Conservation (phyloP, 148 eudicot species). For the Silene latifolia region DNA sequence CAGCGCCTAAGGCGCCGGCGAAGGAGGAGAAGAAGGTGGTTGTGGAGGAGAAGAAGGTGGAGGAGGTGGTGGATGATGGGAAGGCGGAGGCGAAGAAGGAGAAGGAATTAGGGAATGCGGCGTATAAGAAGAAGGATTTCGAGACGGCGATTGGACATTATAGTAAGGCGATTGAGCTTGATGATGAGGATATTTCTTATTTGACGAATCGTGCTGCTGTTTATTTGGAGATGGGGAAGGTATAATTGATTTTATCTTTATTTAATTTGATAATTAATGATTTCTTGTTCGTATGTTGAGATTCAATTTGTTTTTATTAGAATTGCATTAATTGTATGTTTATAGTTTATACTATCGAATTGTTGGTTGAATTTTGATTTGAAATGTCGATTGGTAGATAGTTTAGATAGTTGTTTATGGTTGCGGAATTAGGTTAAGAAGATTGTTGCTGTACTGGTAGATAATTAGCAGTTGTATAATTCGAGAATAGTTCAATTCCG, state of each 20-base stretch:
- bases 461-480: too few relatives aligned
- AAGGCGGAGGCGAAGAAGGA: constrained; percentile 67
- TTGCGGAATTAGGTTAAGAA: too few relatives aligned
- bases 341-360: not conserved
- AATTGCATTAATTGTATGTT: not conserved
- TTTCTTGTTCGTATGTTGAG: too few relatives aligned
- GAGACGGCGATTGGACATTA: constrained; percentile 70
- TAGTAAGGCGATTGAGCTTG: constrained; percentile 62
- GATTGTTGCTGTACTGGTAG: too few relatives aligned
- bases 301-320: not conserved
- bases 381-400: not conserved
- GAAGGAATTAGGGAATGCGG: constrained; percentile 91
- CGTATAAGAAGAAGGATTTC: constrained; percentile 93
- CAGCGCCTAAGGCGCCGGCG: constrained; percentile 25
- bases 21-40: constrained; percentile 57
- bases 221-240: constrained; percentile 93
- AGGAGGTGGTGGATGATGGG: constrained; percentile 49
- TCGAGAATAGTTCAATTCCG: too few relatives aligned
- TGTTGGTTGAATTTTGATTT: not conserved
- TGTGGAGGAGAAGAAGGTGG: constrained; percentile 54
- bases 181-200: constrained; percentile 86
- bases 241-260: constrained; percentile 15
- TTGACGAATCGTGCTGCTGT: constrained; percentile 96
- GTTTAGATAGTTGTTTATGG: not conserved
- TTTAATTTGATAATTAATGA: not conserved